Conservation (phyloP, 352 stramenopile species). For the Phytopythium montanum region DNA sequence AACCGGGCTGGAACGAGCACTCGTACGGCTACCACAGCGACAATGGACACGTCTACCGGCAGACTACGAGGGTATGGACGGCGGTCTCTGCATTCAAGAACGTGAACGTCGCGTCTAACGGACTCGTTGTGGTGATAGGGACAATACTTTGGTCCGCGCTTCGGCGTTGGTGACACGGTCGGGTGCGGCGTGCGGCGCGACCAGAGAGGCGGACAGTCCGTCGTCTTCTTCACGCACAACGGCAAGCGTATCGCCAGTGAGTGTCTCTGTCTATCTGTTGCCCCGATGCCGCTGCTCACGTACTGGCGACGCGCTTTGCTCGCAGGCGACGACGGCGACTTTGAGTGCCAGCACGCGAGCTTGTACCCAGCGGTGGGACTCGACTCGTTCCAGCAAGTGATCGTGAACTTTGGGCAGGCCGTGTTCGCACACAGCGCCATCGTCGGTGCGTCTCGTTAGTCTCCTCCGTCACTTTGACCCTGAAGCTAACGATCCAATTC, state of each 20-base stretch:
- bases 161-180: conserved; percentile 61
- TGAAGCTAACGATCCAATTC: not conserved
- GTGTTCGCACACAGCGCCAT: conserved; percentile 52
- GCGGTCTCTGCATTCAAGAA: not conserved
- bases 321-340: conserved; percentile 2
- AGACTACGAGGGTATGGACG: conserved; percentile 34
- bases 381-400: conserved; percentile 70
- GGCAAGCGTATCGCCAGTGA: conserved; percentile 32
- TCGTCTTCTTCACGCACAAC: conserved; percentile 74
- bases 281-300: not conserved
- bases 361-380: conserved; percentile 83
- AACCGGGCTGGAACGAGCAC: conserved; percentile 65
- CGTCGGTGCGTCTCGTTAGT: conserved; percentile 21
- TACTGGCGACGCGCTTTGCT: not conserved
- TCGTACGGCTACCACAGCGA: conserved; percentile 83
- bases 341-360: conserved; percentile 33
- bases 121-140: conserved; percentile 26
- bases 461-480: not conserved
- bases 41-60: conserved; percentile 63
- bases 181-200: conserved; percentile 67
- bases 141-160: conserved; percentile 48
- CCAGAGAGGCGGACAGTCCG: conserved; percentile 26
- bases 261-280: conserved; percentile 1
- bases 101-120: not conserved
- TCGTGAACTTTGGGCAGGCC: conserved; percentile 82